These are phyloP conservation scores for Botrytis paeoniae DNA, from an alignment of 2,329 filamentous ascomycete species.

Conservation along the genomic window DNA sequence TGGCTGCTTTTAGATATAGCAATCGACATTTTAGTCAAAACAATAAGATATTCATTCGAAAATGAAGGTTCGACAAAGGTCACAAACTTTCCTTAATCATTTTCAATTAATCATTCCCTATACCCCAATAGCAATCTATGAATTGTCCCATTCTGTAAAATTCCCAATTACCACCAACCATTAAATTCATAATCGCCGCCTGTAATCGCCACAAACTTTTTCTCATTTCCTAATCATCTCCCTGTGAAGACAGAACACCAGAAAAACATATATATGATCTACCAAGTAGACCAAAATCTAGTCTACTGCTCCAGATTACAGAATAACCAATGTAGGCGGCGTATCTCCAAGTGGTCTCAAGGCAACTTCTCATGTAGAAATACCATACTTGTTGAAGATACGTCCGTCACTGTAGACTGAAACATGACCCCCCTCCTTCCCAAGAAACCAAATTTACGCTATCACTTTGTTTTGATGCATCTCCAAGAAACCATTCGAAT, in stretches of 20 bases:
- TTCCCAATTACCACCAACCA: background rate
- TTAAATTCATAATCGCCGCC: background rate
- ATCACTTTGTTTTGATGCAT: constrained; percentile 24
- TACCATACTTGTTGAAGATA: background rate
- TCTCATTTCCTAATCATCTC: background rate
- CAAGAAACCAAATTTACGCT: background rate
- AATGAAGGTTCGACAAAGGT: background rate
- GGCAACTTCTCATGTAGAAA: background rate
- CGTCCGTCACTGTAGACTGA: background rate
- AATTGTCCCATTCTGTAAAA: background rate
- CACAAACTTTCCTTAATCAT: background rate
- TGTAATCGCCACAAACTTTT: background rate
- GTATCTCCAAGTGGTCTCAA: background rate
- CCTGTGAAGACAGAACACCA: background rate
- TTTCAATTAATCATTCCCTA: background rate
- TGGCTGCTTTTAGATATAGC: background rate
- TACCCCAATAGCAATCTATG: background rate
- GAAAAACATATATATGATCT: background rate
- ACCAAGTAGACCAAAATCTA: background rate
- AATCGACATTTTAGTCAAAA: background rate
- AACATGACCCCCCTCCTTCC: background rate
- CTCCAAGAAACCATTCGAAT: constrained; percentile 31
- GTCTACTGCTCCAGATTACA: background rate
- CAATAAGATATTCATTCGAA: background rate
- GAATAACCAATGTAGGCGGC: background rate